phyloP scores from a whole-genome alignment of 2,329 filamentous ascomycete genomes.

The Amphichorda felina region DNA sequence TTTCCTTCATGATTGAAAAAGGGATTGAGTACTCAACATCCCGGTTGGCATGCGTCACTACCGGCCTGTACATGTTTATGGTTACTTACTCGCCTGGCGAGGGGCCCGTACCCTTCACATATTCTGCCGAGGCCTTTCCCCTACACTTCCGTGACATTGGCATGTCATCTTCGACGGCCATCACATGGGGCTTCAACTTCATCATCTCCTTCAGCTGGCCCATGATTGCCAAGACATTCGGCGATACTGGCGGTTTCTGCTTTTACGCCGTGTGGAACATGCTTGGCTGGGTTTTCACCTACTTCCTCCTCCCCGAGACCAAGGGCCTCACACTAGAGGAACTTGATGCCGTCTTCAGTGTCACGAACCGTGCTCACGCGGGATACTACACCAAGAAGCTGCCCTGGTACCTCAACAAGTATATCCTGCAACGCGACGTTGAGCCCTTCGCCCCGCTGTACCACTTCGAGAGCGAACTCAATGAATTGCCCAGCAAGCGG shows the following conservation, averaged over 20 bases:
- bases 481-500: not conserved
- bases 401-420: constrained; percentile 19
- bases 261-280: constrained; percentile 26
- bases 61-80: constrained; percentile 26
- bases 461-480: constrained; percentile 11
- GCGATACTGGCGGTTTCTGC: constrained; percentile 22
- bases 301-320: constrained; percentile 21
- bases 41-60: constrained; percentile 19
- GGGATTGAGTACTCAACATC: constrained; percentile 4
- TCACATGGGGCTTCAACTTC: constrained; percentile 27
- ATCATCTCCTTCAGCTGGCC: constrained; percentile 24
- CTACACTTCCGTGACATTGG: constrained; percentile 42
- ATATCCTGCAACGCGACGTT: constrained; percentile 14
- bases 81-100: constrained; percentile 35
- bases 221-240: constrained; percentile 9
- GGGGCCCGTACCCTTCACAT: constrained; percentile 47
- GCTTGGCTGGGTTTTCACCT: constrained; percentile 18
- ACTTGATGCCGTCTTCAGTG: constrained; percentile 19
- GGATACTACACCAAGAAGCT: constrained; percentile 17
- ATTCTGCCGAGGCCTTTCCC: constrained; percentile 47
- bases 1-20: constrained; percentile 30
- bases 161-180: constrained; percentile 34
- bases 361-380: constrained; percentile 16
- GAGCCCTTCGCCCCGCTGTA: constrained; percentile 17
- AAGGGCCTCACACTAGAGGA: constrained; percentile 22